Evolutionary conservation across 352 stramenopile species (phyloP).

Genomic region (Phytophthora sansomeana): DNA sequence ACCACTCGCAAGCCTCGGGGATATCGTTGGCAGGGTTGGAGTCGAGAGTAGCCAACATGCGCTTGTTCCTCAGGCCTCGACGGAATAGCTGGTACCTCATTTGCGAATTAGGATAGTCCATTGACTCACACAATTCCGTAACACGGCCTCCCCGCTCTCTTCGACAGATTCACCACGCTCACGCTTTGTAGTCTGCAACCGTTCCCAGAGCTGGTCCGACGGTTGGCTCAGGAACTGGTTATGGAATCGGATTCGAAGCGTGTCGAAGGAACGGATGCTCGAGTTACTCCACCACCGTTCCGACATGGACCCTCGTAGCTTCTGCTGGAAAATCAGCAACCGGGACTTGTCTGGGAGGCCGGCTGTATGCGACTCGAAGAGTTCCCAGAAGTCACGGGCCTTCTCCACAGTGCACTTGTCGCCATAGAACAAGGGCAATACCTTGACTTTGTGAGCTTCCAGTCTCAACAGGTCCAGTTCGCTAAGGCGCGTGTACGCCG

Average conservation of each 20-base stretch:
- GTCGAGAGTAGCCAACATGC: background rate
- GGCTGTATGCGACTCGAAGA: background rate
- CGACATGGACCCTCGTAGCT: background rate
- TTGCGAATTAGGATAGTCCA: background rate
- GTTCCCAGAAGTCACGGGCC: background rate
- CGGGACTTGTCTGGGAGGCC: background rate
- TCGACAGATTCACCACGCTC: conserved; percentile 1
- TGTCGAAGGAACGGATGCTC: background rate
- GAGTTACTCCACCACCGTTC: conserved; percentile 9
- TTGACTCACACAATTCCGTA: background rate
- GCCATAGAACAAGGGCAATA: background rate
- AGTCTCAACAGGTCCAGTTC: background rate
- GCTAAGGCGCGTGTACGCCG: background rate
- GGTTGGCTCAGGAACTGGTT: conserved; percentile 9
- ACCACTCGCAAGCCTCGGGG: background rate
- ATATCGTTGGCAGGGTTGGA: background rate
- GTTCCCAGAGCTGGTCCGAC: conserved; percentile 3
- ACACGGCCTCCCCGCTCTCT: conserved; percentile 1
- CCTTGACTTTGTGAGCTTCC: background rate
- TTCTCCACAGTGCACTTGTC: conserved; percentile 9
- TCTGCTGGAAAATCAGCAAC: background rate
- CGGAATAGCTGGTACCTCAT: conserved; percentile 6
- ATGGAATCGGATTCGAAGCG: background rate
- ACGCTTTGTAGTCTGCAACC: background rate
- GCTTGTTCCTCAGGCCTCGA: background rate